Conservation (phyloP, 768 basidiomycete species). For the Rhizopogon vesiculosus region DNA sequence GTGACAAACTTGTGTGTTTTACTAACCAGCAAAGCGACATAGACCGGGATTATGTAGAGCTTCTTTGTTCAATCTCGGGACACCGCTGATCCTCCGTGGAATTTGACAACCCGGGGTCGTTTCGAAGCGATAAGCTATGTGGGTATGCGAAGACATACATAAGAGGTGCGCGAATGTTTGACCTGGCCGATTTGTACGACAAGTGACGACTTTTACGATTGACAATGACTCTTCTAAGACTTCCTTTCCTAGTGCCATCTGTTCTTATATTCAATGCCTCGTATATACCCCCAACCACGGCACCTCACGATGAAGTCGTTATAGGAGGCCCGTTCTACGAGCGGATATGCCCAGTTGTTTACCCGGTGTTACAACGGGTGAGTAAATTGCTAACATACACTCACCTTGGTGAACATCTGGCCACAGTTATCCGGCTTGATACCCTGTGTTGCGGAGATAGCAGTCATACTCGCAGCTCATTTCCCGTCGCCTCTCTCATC, state of each 20-base stretch:
- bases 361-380: constrained; percentile 21
- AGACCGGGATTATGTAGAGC: neutral
- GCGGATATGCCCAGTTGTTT: constrained; percentile 14
- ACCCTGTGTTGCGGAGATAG: constrained; percentile 23
- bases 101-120: neutral
- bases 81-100: neutral
- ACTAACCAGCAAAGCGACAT: too few relatives aligned
- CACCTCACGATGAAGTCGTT: constrained; percentile 18
- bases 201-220: neutral
- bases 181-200: neutral
- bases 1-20: too few relatives aligned
- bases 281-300: constrained; percentile 16
- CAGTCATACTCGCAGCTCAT: constrained; percentile 13
- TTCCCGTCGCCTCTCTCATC: constrained; percentile 17
- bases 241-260: constrained; percentile 19
- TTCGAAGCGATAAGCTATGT: neutral
- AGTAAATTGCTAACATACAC: neutral
- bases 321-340: constrained; percentile 17
- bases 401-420: constrained; percentile 2
- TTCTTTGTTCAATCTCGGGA: neutral
- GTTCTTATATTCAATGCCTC: constrained; percentile 23
- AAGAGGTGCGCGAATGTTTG: neutral
- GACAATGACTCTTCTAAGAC: constrained; percentile 18
- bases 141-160: neutral
- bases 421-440: constrained; percentile 21